Base-by-base conservation (phyloP, 345 rosid genomes). In the Kandelia obovata region DNA sequence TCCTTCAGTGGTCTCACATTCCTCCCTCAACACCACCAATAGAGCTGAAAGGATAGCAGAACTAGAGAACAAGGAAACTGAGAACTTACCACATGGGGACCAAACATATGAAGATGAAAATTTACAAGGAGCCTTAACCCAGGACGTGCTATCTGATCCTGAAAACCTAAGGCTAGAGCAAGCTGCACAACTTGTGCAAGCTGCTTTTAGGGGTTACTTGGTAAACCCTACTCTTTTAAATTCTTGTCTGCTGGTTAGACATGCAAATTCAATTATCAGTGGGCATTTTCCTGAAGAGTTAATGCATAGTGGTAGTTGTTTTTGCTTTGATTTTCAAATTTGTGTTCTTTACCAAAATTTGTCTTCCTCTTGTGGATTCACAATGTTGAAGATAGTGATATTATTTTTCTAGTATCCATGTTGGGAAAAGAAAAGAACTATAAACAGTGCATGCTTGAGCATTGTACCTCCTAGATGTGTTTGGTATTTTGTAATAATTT, bases 141-240 rank as follows among this genome's bases (percentile, higher is more conserved):
- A 78, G 55, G 76, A 64, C 65, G 72, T 30, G 35, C 78, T 71
- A 25, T 66, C 78, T 32, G 85, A 87, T 69, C 84, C 86, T 61
- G 91, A 84, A 76, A 87, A 75, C 73, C 65, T 71, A 30, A 85
- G 74, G 71, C 81, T 67, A 73, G 92, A 88, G 79, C 68, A 80
- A 70, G 92, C 98, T 61, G 95, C 95, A n/a, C 88, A 84, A n/a
- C 75, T 80, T 70, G 87, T 82, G n/a, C 98, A 91, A 79, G 97
- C 98, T 79, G 89, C 90, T 67, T 94, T 94, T 78, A 85, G 96
- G 86, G 97, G 98, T 62, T 88, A 87, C 82, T 73, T 91, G 98
- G 98, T 93, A 93, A 79, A 75, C 34, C 69, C 78, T 23, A 52
- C 28, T 56, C 31, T 26, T 56, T 25, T 25, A 56, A 56, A 25